These are phyloP conservation scores for Neophaeococcomyces mojaviensis DNA, from an alignment of 2,329 filamentous ascomycete species.

Conservation along the genomic window DNA sequence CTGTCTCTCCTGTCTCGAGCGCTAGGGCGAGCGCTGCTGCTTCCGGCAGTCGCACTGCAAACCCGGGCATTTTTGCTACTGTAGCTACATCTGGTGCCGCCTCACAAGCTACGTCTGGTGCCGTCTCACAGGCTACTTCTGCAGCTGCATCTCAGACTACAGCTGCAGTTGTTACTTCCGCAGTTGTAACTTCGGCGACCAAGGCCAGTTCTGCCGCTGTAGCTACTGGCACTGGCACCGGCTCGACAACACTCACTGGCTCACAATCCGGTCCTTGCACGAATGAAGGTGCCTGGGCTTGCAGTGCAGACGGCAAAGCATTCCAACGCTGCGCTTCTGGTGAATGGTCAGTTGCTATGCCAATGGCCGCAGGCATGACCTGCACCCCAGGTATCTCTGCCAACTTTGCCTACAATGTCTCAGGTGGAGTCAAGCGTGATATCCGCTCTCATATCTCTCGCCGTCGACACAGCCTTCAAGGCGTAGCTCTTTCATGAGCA, in stretches of 20 bases:
- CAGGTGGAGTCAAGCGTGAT: slow-evolving; percentile 11
- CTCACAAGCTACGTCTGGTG: slow-evolving; percentile 11
- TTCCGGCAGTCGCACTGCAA: background rate
- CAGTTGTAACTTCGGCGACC: slow-evolving; percentile 9
- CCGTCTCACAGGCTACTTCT: slow-evolving; percentile 8
- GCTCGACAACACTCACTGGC: slow-evolving; percentile 27
- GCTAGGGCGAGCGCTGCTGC: slow-evolving; percentile 1
- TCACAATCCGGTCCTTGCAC: slow-evolving; percentile 35
- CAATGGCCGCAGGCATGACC: slow-evolving; percentile 48
- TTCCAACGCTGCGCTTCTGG: slow-evolving; percentile 60
- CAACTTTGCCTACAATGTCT: slow-evolving; percentile 9
- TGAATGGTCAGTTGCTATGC: slow-evolving; percentile 42
- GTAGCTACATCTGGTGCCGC: slow-evolving; percentile 12
- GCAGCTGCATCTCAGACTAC: slow-evolving; percentile 8
- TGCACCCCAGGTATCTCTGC: slow-evolving; percentile 36
- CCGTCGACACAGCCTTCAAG: slow-evolving; percentile 3
- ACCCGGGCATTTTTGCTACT: background rate
- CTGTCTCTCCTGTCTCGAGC: slow-evolving; percentile 1
- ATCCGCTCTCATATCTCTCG: slow-evolving; percentile 4
- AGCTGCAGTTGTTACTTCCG: slow-evolving; percentile 9
- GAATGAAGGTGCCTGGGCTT: slow-evolving; percentile 53
- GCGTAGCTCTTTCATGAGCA: background rate
- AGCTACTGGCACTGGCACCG: slow-evolving; percentile 21
- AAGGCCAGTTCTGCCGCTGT: slow-evolving; percentile 16
- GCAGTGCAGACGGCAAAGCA: slow-evolving; percentile 43